A percentile compares a stretch with the other conserved stretches of the same genome.
phyloP scores from a whole-genome alignment of 768 basidiomycete species.

The Leccinum uliginosum region DNA sequence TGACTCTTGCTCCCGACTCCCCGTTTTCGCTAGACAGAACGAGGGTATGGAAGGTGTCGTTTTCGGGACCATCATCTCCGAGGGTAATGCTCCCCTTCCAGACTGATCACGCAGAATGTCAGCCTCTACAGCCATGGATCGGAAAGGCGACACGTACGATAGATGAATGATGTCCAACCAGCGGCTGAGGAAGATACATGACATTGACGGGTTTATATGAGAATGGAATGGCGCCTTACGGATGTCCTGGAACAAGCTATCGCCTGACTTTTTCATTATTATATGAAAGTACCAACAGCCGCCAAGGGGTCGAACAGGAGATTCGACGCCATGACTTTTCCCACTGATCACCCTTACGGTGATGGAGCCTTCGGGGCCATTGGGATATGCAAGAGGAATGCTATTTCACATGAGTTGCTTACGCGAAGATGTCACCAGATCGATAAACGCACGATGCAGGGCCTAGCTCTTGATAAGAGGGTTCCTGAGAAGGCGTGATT shows the following conservation, averaged over 20 bases:
- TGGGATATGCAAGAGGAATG: conserved; percentile 70
- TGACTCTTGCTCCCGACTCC: conserved; percentile 68
- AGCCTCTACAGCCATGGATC: not conserved
- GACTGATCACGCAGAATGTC: conserved; percentile 15
- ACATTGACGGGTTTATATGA: not conserved
- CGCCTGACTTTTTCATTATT: conserved; percentile 56
- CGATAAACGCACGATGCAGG: conserved; percentile 47
- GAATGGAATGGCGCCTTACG: conserved; percentile 43
- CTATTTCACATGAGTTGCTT: conserved; percentile 30
- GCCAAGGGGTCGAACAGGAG: conserved; percentile 85
- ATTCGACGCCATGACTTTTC: conserved; percentile 78
- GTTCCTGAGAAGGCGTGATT: conserved; percentile 43
- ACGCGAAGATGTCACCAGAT: conserved; percentile 1
- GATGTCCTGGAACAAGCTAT: conserved; percentile 72
- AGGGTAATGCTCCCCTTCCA: conserved; percentile 57
- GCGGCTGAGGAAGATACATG: conserved; percentile 39
- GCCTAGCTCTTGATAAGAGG: conserved; percentile 78
- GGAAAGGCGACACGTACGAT: conserved; percentile 47
- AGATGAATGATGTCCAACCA: conserved; percentile 91
- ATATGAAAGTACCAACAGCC: conserved; percentile 94
- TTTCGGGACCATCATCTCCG: conserved; percentile 43
- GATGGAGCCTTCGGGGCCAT: conserved; percentile 61
- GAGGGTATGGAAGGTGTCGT: conserved; percentile 71
- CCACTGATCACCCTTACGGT: conserved; percentile 87
- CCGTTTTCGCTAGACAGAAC: conserved; percentile 62